These are phyloP conservation scores for Penicillium chermesinum DNA, from an alignment of 495 filamentous ascomycete genomes.

Conservation along the genomic window DNA sequence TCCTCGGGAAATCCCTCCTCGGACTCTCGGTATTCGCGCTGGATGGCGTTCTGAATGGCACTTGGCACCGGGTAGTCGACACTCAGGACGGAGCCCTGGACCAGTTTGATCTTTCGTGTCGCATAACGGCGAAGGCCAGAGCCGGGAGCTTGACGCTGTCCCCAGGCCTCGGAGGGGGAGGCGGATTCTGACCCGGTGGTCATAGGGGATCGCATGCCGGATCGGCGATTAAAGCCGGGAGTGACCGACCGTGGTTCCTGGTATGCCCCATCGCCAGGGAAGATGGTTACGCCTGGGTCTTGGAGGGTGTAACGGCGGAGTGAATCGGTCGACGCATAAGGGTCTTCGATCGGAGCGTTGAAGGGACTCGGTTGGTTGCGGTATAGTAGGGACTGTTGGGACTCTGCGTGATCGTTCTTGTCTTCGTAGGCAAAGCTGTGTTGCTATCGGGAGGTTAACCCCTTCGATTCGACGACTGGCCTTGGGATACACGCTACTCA, in stretches of 20 bases:
- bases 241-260: constrained; percentile 54
- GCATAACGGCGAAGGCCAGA: constrained; percentile 78
- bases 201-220: constrained; percentile 18
- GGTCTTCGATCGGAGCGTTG: constrained; percentile 64
- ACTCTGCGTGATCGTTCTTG: constrained; percentile 23
- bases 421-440: constrained; percentile 27
- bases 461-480: too few species aligned
- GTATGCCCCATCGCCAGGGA: constrained; percentile 41
- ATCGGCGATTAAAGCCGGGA: constrained; percentile 33
- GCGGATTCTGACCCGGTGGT: constrained; percentile 16
- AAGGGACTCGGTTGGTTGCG: constrained; percentile 53
- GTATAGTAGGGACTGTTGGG: constrained; percentile 25
- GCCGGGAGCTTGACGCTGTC: constrained; percentile 65
- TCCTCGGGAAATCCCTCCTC: constrained; percentile 71
- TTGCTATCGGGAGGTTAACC: constrained; percentile 2
- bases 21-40: constrained; percentile 86
- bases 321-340: constrained; percentile 56
- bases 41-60: constrained; percentile 93
- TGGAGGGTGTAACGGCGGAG: constrained; percentile 35
- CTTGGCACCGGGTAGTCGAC: constrained; percentile 96
- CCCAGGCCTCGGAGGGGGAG: constrained; percentile 66
- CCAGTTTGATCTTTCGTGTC: constrained; percentile 92
- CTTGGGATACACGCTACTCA: neutral
- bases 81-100: constrained; percentile 91
- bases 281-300: constrained; percentile 30